Conservation (phyloP, 768 basidiomycete genomes). For the Lanmaoa rubissima region DNA sequence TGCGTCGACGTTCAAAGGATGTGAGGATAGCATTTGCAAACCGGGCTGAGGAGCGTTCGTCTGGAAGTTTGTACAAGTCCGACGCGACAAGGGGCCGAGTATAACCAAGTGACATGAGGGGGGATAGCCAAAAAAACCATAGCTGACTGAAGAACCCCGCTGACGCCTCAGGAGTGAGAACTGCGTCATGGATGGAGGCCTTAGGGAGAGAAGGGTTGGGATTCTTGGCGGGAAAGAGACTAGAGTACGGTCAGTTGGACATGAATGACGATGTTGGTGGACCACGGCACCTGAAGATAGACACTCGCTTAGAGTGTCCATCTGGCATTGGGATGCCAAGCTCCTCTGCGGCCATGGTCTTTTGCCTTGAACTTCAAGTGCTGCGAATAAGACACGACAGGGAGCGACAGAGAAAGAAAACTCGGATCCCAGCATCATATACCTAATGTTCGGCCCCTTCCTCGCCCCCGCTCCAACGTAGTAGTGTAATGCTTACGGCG, state of each 20-base stretch:
- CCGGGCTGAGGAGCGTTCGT: constrained; percentile 52
- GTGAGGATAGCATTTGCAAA: constrained; percentile 62
- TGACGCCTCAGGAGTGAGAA: constrained; percentile 60
- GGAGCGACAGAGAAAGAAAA: neutral
- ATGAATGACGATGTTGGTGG: neutral
- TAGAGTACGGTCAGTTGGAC: neutral
- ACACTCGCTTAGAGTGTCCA: neutral
- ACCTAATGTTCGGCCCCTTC: no score
- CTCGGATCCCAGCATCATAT: neutral
- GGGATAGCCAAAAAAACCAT: constrained; percentile 75
- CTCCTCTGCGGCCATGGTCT: neutral
- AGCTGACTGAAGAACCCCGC: constrained; percentile 59
- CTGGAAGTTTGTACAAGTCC: constrained; percentile 78
- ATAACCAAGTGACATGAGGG: constrained; percentile 72
- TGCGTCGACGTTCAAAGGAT: constrained; percentile 60
- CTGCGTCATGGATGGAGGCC: constrained; percentile 56
- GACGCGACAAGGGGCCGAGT: constrained; percentile 75
- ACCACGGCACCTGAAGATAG: constrained; percentile 2
- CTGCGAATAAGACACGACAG: constrained; percentile 6
- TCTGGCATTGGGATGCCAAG: neutral
- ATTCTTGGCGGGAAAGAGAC: constrained; percentile 14
- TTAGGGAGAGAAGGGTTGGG: constrained; percentile 41
- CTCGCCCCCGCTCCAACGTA: no score
- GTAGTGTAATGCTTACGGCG: neutral
- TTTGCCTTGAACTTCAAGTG: neutral